A percentile compares a stretch with the other conserved stretches of the same genome.
Conservation (phyloP, 805 yeast species). For the Candida insectalens region DNA sequence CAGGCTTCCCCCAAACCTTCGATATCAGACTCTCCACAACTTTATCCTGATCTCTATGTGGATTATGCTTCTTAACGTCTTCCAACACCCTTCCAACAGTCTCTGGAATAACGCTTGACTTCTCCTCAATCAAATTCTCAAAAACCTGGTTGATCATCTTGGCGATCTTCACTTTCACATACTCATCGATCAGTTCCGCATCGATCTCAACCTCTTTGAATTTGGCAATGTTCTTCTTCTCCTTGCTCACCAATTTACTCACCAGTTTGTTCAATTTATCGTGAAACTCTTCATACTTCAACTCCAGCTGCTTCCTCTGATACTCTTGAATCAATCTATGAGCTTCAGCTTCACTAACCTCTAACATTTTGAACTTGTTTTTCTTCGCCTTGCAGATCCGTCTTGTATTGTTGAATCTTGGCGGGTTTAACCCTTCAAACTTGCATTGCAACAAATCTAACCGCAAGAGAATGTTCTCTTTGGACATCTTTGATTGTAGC, state of each 20-base stretch:
- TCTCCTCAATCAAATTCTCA: constrained; percentile 8
- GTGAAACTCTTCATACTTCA: constrained; percentile 38
- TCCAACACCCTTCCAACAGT: constrained; percentile 21
- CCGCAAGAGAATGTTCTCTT: constrained; percentile 38
- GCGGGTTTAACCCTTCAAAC: constrained; percentile 31
- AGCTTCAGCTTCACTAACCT: constrained; percentile 31
- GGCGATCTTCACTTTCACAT: constrained; percentile 13
- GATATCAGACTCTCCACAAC: constrained; percentile 38
- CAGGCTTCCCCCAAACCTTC: constrained; percentile 34
- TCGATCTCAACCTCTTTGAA: constrained; percentile 4
- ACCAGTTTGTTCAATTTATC: constrained; percentile 32
- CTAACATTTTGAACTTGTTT: constrained; percentile 28
- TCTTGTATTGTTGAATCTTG: constrained; percentile 42
- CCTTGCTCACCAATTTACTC: constrained; percentile 8
- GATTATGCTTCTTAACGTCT: constrained; percentile 23
- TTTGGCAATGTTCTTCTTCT: constrained; percentile 2
- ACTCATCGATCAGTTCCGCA: constrained; percentile 1
- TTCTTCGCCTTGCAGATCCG: constrained; percentile 35
- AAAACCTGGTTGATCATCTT: constrained; percentile 8
- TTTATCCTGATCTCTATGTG: constrained; percentile 31
- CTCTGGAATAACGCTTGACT: constrained; percentile 21
- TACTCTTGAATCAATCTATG: constrained; percentile 32
- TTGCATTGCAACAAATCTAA: constrained; percentile 48
- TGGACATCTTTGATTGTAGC: constrained; percentile 7
- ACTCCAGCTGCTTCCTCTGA: constrained; percentile 34